Evolutionary conservation across 1,284 basidiomycete genomes (phyloP).

Genomic region (Cutaneotrichosporon sp.): DNA sequence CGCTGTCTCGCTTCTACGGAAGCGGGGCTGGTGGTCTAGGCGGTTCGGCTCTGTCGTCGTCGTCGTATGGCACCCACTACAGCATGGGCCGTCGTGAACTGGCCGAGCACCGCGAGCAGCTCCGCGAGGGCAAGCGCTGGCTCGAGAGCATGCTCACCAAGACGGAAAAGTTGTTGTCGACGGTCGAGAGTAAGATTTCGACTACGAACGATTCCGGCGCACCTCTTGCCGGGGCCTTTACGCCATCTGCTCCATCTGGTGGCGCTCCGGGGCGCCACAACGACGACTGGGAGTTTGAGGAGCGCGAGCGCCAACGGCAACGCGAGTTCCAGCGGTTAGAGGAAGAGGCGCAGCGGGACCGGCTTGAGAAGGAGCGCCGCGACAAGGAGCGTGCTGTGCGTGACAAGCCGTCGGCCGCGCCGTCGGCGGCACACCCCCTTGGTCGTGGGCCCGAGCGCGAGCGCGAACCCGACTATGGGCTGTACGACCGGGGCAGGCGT

Average conservation of each 20-base stretch:
- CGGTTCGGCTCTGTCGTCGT: neutral
- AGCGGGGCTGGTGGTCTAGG: conserved; percentile 2
- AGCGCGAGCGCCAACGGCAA: conserved; percentile 35
- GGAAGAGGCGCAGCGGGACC: conserved; percentile 38
- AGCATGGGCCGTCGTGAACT: conserved; percentile 42
- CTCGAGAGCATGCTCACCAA: conserved; percentile 42
- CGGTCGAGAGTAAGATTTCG: conserved; percentile 42
- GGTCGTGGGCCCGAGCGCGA: neutral
- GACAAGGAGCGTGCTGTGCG: conserved; percentile 20
- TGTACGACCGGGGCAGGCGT: conserved; percentile 4
- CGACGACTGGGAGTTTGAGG: conserved; percentile 42
- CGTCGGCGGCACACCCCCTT: neutral
- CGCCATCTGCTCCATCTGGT: too few relatives aligned
- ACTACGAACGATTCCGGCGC: conserved; percentile 1
- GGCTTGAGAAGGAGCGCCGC: conserved; percentile 32
- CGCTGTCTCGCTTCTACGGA: conserved; percentile 16
- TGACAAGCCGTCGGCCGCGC: neutral
- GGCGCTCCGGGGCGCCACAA: too few relatives aligned
- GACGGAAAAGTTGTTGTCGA: conserved; percentile 44
- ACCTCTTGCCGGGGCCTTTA: neutral
- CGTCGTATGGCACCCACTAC: conserved; percentile 27
- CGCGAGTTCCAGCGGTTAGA: conserved; percentile 40
- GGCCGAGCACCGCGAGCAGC: conserved; percentile 45
- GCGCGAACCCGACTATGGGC: conserved; percentile 1
- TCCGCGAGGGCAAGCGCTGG: conserved; percentile 47